These are phyloP conservation scores for Luffa acutangula DNA, from an alignment of 306 rosid genomes.

Conservation along the genomic window DNA sequence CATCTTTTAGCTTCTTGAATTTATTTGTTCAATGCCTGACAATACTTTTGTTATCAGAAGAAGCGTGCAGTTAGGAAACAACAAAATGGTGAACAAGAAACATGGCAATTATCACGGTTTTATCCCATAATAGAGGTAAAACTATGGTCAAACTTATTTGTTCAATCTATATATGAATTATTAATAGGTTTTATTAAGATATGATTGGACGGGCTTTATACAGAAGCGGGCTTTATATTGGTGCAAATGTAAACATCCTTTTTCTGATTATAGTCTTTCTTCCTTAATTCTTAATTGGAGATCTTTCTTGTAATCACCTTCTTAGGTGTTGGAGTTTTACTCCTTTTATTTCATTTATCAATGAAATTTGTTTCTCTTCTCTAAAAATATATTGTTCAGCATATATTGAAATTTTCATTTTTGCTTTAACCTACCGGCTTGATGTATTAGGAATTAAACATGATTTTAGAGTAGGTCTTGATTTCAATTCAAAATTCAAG, in stretches of 20 bases:
- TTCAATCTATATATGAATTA: not conserved
- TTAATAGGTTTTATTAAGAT: not conserved
- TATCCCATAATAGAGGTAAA: slow-evolving; percentile 89
- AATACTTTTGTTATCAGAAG: slow-evolving; percentile 43
- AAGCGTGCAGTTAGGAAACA: slow-evolving; percentile 79
- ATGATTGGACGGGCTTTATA: not conserved
- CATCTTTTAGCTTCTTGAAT: not conserved
- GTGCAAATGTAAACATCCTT: too few species aligned
- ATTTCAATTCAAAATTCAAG: not conserved
- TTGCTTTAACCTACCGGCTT: not conserved
- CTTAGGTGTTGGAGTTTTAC: too few species aligned
- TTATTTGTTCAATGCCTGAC: slow-evolving; percentile 20
- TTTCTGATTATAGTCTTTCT: too few species aligned
- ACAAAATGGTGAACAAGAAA: slow-evolving; percentile 61
- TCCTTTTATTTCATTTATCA: too few species aligned
- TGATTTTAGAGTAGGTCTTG: not conserved
- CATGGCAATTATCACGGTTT: slow-evolving; percentile 87
- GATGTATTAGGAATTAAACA: not conserved
- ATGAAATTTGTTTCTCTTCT: too few species aligned
- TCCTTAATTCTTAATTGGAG: too few species aligned
- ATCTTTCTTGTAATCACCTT: too few species aligned
- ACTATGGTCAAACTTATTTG: not conserved
- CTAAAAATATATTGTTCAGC: not conserved
- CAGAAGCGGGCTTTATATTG: not conserved
- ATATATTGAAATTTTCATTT: not conserved